Evolutionary conservation across 2,329 filamentous ascomycete genomes (phyloP).

Genomic region (Exophiala mesophila): DNA sequence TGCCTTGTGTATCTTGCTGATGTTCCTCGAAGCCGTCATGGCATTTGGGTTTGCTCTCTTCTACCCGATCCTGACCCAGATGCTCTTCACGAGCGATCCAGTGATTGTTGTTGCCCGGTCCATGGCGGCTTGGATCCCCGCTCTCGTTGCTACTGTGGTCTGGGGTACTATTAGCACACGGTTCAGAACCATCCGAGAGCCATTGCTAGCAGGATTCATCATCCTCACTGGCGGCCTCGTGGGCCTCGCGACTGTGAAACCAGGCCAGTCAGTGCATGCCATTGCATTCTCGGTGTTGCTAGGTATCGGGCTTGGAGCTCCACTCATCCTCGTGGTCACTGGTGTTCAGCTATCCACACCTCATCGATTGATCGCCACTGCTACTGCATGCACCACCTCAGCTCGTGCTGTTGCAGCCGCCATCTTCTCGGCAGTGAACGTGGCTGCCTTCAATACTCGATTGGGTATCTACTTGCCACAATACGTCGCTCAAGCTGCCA

Average conservation of each 20-base stretch:
- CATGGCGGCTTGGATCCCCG: conserved; percentile 1
- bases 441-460: conserved; percentile 5
- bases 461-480: conserved; percentile 5
- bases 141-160: conserved; percentile 1
- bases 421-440: conserved; percentile 10
- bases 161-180: conserved; percentile 11
- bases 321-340: conserved; percentile 10
- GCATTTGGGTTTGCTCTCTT: conserved; percentile 4
- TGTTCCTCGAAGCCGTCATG: conserved; percentile 7
- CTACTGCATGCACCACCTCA: conserved; percentile 11
- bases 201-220: conserved; percentile 2
- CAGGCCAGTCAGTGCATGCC: conserved; percentile 1
- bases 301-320: conserved; percentile 11
- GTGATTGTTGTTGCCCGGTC: conserved; percentile 1
- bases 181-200: conserved; percentile 7
- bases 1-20: conserved; percentile 3
- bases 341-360: conserved; percentile 16
- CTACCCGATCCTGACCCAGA: conserved; percentile 1
- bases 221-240: conserved; percentile 11
- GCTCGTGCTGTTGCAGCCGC: conserved; percentile 9
- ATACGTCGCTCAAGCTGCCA: conserved; percentile 10
- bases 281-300: conserved; percentile 5
- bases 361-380: conserved; percentile 13
- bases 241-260: conserved; percentile 13
- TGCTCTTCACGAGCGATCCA: conserved; percentile 6